Conservation (phyloP, 805 yeast species). For the Lachancea quebecensis region DNA sequence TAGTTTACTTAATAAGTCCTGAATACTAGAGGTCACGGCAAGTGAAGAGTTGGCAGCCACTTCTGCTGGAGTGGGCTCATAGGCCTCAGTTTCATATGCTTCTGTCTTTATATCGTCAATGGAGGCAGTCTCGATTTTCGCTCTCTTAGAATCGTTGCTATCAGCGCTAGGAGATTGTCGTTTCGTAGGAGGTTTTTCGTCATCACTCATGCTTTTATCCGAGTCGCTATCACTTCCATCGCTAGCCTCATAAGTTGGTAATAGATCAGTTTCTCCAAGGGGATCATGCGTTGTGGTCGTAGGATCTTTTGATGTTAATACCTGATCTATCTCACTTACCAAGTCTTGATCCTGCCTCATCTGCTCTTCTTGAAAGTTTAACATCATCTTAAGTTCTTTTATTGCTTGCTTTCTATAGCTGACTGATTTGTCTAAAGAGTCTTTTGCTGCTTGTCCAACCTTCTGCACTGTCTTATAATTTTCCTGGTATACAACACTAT, state of each 20-base stretch:
- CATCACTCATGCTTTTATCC: conserved; percentile 12
- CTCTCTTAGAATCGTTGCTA: conserved; percentile 3
- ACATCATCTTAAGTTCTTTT: conserved; percentile 19
- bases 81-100: conserved; percentile 8
- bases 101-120: conserved; percentile 8
- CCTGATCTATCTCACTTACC: conserved; percentile 22
- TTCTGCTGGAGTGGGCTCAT: conserved; percentile 14
- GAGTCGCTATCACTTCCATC: conserved; percentile 17
- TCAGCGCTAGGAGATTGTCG: background rate
- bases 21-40: conserved; percentile 29
- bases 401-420: conserved; percentile 22
- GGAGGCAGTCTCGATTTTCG: conserved; percentile 3
- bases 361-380: conserved; percentile 21
- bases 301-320: conserved; percentile 23
- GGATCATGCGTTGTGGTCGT: conserved; percentile 4
- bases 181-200: conserved; percentile 3
- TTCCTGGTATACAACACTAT: conserved; percentile 25
- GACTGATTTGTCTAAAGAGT: conserved; percentile 25
- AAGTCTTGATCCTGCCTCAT: conserved; percentile 27
- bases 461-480: conserved; percentile 28
- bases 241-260: conserved; percentile 29
- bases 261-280: conserved; percentile 14
- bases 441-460: conserved; percentile 26
- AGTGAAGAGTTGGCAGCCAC: conserved; percentile 11
- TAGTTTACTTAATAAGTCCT: conserved; percentile 30